Evolutionary conservation across 1,284 basidiomycete species (phyloP).

Genomic region (Ceratobasidium sp.): DNA sequence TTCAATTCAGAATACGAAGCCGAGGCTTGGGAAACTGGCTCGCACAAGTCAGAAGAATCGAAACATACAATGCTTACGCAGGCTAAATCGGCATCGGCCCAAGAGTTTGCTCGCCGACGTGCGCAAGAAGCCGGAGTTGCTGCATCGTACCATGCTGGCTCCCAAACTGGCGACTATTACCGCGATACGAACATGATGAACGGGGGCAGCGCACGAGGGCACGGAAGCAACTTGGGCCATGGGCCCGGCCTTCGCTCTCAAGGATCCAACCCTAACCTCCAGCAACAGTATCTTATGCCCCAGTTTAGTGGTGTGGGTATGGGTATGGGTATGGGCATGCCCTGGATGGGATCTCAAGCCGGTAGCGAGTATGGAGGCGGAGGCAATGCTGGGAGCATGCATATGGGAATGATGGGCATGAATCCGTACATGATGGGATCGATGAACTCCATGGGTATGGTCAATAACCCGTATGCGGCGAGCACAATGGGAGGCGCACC

Average conservation of each 20-base stretch:
- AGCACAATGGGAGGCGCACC: slow-evolving; percentile 48
- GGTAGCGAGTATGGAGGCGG: slow-evolving; percentile 43
- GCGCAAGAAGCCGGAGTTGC: slow-evolving; percentile 50
- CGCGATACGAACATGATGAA: slow-evolving; percentile 74
- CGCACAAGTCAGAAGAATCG: slow-evolving; percentile 70
- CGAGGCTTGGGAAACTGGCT: slow-evolving; percentile 85
- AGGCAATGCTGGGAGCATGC: slow-evolving; percentile 37
- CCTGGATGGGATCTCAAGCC: slow-evolving; percentile 41
- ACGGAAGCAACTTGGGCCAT: slow-evolving; percentile 35
- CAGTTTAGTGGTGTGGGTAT: slow-evolving; percentile 61
- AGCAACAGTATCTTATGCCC: slow-evolving; percentile 68
- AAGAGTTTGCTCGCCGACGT: slow-evolving; percentile 32
- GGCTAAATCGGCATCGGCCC: slow-evolving; percentile 42
- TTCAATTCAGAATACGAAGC: slow-evolving; percentile 93
- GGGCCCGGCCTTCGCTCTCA: slow-evolving; percentile 31
- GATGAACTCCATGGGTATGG: slow-evolving; percentile 40
- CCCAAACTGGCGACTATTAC: slow-evolving; percentile 79
- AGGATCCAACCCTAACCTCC: slow-evolving; percentile 53
- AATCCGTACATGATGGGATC: slow-evolving; percentile 37
- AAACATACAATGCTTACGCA: slow-evolving; percentile 43
- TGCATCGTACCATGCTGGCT: slow-evolving; percentile 62
- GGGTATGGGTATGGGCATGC: slow-evolving; percentile 44
- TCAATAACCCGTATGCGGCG: slow-evolving; percentile 36
- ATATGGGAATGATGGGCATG: slow-evolving; percentile 41
- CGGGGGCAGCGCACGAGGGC: slow-evolving; percentile 36